Percentiles rank a stretch among this genome's conserved stretches.
These are phyloP conservation scores for Aspergillus biplanus DNA, from an alignment of 495 filamentous ascomycete species.

Conservation along the genomic window DNA sequence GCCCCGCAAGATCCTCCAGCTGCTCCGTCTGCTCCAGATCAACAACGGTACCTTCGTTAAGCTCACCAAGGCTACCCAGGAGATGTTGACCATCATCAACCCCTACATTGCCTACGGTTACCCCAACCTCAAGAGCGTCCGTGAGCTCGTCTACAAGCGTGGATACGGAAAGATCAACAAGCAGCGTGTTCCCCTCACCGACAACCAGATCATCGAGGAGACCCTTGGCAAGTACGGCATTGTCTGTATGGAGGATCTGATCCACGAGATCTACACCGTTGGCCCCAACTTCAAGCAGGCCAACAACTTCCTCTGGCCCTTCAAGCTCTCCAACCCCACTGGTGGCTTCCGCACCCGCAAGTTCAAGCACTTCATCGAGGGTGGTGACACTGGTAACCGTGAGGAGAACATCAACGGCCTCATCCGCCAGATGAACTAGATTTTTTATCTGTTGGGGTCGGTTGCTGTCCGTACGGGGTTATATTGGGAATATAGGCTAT, in stretches of 20 bases:
- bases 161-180: constrained; percentile 97
- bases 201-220: constrained; percentile 97
- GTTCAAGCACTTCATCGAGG: constrained; percentile 99
- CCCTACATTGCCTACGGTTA: constrained; percentile 98
- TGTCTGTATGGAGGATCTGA: constrained; percentile 98
- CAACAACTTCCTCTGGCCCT: constrained; percentile 99
- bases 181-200: constrained; percentile 93
- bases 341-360: constrained; percentile 95
- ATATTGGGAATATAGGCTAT: constrained; percentile 37
- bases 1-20: constrained; percentile 99
- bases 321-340: constrained; percentile 97
- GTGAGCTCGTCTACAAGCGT: constrained; percentile 99
- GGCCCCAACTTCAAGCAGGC: constrained; percentile 99
- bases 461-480: constrained; percentile 36
- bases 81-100: constrained; percentile 98
- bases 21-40: constrained; percentile 99
- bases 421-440: constrained; percentile 98
- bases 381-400: constrained; percentile 96
- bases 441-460: constrained; percentile 30
- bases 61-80: constrained; percentile 94
- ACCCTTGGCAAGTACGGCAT: constrained; percentile 96
- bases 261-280: constrained; percentile 99
- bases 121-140: constrained; percentile 97
- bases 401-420: constrained; percentile 98
- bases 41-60: constrained; percentile 99